Evolutionary conservation across 306 rosid species (phyloP).

Genomic region (Rosa persica): DNA sequence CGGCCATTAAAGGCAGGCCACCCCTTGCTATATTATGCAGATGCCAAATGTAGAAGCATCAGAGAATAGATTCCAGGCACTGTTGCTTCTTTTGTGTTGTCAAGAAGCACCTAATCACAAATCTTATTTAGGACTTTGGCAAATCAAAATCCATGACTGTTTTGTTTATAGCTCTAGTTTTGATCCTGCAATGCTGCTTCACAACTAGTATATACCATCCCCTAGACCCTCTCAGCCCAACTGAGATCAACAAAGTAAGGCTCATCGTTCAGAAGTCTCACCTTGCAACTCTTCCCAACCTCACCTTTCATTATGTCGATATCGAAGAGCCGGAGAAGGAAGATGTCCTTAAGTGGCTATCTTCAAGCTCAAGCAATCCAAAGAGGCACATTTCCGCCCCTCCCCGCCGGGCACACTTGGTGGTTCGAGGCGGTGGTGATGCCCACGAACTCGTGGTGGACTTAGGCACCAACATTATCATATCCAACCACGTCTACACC

Average conservation of each 20-base stretch:
- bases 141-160: constrained; percentile 38
- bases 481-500: constrained; percentile 48
- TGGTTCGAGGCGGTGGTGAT: constrained; percentile 57
- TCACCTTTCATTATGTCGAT: constrained; percentile 71
- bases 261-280: constrained; percentile 48
- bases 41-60: not conserved
- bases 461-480: constrained; percentile 45
- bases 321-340: constrained; percentile 74
- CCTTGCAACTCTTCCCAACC: constrained; percentile 63
- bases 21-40: constrained; percentile 1
- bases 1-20: not conserved
- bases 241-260: constrained; percentile 59
- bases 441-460: constrained; percentile 67
- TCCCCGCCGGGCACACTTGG: constrained; percentile 69
- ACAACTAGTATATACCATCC: constrained; percentile 51
- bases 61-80: not conserved
- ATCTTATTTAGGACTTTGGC: constrained; percentile 5
- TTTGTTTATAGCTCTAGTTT: constrained; percentile 31
- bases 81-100: not conserved
- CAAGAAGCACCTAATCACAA: not conserved
- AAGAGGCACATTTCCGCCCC: constrained; percentile 14
- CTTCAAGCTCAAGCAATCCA: constrained; percentile 37
- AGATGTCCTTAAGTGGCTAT: constrained; percentile 65
- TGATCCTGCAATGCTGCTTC: constrained; percentile 36
- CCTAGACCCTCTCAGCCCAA: constrained; percentile 67